Conservation (phyloP, 2,329 filamentous ascomycete genomes). For the Elsinoe perseae region DNA sequence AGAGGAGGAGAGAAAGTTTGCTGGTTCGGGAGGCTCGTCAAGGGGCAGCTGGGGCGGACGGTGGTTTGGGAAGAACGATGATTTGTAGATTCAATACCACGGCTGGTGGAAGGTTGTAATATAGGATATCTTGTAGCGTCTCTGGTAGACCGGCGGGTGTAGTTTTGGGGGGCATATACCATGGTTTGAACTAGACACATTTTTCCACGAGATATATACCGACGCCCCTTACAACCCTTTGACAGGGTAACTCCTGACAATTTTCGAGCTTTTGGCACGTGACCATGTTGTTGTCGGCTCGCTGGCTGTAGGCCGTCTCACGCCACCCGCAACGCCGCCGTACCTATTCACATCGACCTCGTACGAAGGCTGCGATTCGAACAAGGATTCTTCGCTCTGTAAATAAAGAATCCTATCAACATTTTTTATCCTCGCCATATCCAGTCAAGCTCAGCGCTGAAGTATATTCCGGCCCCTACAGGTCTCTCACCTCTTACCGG, state of each 20-base stretch:
- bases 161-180: neutral
- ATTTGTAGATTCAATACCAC: neutral
- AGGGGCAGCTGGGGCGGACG: slow-evolving; percentile 29
- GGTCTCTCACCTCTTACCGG: too few relatives aligned
- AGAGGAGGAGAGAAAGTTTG: slow-evolving; percentile 58
- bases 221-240: too few relatives aligned
- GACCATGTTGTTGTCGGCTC: neutral
- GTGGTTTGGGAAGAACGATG: slow-evolving; percentile 27
- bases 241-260: too few relatives aligned
- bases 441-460: too few relatives aligned
- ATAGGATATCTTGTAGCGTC: slow-evolving; percentile 2
- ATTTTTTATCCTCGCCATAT: too few relatives aligned
- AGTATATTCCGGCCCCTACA: too few relatives aligned
- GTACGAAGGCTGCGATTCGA: too few relatives aligned
- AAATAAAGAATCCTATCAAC: too few relatives aligned
- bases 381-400: too few relatives aligned
- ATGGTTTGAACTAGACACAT: neutral
- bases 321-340: neutral
- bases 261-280: neutral
- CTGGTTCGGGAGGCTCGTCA: slow-evolving; percentile 48
- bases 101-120: neutral
- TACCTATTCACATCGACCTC: neutral
- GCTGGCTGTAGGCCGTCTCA: neutral
- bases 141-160: neutral
- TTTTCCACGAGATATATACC: too few relatives aligned